A percentile compares a stretch with the other conserved stretches of the same genome.
Evolutionary conservation across 2,329 filamentous ascomycete species (phyloP).

Genomic region (Penicillium sp.): DNA sequence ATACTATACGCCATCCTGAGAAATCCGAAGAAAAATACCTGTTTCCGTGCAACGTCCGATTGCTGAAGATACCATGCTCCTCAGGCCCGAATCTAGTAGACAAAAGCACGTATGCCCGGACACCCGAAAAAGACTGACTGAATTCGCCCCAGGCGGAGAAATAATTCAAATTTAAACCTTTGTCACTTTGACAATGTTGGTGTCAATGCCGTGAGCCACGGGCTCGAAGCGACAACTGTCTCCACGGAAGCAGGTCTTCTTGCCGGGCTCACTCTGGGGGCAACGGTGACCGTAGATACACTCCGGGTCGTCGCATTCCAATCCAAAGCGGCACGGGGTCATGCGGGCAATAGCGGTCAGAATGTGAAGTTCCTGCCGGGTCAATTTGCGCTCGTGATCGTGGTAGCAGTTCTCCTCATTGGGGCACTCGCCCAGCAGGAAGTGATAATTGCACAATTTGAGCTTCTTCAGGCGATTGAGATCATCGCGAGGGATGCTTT

Average conservation of each 20-base stretch:
- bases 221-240: conserved; percentile 54
- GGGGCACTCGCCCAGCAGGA: conserved; percentile 54
- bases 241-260: conserved; percentile 54
- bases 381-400: conserved; percentile 53
- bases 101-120: neutral
- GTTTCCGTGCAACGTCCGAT: neutral
- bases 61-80: neutral
- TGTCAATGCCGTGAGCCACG: conserved; percentile 56
- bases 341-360: conserved; percentile 57
- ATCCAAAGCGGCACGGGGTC: conserved; percentile 57
- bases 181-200: conserved; percentile 50
- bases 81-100: neutral
- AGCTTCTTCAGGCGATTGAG: conserved; percentile 57
- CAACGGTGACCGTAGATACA: conserved; percentile 63
- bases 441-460: conserved; percentile 60
- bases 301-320: conserved; percentile 53
- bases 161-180: conserved; percentile 34
- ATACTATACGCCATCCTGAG: neutral
- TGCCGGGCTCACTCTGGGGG: conserved; percentile 50
- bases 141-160: neutral
- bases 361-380: conserved; percentile 49
- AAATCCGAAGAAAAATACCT: neutral
- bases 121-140: neutral
- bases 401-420: conserved; percentile 49
- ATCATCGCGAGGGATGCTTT: conserved; percentile 51